Base-by-base conservation (phyloP, 345 rosid genomes). In the Balakata baccata region DNA sequence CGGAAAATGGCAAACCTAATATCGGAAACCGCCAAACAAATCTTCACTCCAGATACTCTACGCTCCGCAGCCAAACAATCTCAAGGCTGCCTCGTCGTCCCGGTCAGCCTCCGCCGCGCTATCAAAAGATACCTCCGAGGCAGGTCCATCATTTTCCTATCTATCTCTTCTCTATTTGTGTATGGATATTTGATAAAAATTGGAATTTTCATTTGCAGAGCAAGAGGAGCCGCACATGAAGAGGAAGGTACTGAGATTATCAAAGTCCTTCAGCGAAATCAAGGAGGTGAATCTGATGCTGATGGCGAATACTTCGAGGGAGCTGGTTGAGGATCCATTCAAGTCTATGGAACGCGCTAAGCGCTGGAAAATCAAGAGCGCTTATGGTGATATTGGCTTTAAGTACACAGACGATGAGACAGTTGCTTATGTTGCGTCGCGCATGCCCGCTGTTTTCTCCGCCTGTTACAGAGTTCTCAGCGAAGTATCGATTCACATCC, bases 381-480 rank as follows among this genome's bases (percentile, higher is more conserved):
- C 86, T 56, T 92, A 92, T 47, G 98, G 99, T 8, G 97, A 92
- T 47, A 90, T 91, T 20, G 99, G 98, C 9, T 80, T 95, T 20
- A 68, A 77, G 73, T 95, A 92, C 78, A 82, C 80, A 52, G 96
- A 92, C 37, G 94, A 89, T 14, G 92, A 95, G 88, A 89, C 97
- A 11, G 82, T 86, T 5, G 99, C 99, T 66, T 95, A 95, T 74
- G 83, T 89, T 20, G 99, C 98, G 76, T 91, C 98, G 37, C 90
- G 98, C 69, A 95, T 95, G 99, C 99, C 97, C 8, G 94, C 97
- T 4, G 96, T 93, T 18, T 91, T 85, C 86, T 92, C 98, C 58
- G 94, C 94, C 65, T 91, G 97, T 41, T 81, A 79, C 60, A 87
- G 98, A 79, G 90, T 92, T 64, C 92, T 91, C 54, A 79, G 75